phyloP scores from a whole-genome alignment of 1,139 yeast species.

The Yamadazyma dushanensis region DNA sequence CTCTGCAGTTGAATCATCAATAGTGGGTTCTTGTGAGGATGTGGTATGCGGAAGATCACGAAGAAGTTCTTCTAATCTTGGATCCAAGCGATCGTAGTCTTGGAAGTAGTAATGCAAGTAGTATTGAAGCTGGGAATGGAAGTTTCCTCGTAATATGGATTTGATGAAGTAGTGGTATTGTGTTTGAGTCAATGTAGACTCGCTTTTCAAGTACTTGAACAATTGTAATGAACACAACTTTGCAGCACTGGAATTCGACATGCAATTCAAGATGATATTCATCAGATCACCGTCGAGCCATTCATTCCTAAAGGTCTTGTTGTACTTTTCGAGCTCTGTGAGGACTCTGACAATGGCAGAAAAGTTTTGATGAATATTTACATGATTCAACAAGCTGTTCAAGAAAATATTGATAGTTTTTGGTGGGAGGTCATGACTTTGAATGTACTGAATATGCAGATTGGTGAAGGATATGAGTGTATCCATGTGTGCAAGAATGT shows the following conservation, averaged over 20 bases:
- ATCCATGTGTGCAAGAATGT: conserved; percentile 32
- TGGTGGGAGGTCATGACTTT: conserved; percentile 15
- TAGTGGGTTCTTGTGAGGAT: conserved; percentile 11
- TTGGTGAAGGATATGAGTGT: conserved; percentile 25
- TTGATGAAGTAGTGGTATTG: conserved; percentile 25
- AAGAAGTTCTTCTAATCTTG: conserved; percentile 16
- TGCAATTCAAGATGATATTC: conserved; percentile 28
- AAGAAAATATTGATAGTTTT: conserved; percentile 31
- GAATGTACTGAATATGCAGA: conserved; percentile 27
- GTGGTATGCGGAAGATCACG: conserved; percentile 16
- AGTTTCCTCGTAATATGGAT: conserved; percentile 29
- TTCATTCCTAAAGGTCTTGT: conserved; percentile 13
- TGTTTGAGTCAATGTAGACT: conserved; percentile 13
- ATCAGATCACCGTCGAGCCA: conserved; percentile 35
- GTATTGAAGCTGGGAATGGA: conserved; percentile 27
- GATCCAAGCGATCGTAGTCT: conserved; percentile 17
- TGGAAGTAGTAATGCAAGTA: conserved; percentile 26
- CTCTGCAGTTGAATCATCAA: conserved; percentile 8
- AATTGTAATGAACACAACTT: conserved; percentile 28
- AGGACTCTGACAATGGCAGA: conserved; percentile 31
- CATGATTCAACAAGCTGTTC: conserved; percentile 40
- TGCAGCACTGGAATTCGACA: conserved; percentile 30
- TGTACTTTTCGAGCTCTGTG: conserved; percentile 20
- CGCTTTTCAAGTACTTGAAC: conserved; percentile 22
- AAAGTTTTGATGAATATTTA: conserved; percentile 36